Evolutionary conservation across 495 filamentous ascomycete genomes (phyloP).

Genomic region (Darksidea phi): DNA sequence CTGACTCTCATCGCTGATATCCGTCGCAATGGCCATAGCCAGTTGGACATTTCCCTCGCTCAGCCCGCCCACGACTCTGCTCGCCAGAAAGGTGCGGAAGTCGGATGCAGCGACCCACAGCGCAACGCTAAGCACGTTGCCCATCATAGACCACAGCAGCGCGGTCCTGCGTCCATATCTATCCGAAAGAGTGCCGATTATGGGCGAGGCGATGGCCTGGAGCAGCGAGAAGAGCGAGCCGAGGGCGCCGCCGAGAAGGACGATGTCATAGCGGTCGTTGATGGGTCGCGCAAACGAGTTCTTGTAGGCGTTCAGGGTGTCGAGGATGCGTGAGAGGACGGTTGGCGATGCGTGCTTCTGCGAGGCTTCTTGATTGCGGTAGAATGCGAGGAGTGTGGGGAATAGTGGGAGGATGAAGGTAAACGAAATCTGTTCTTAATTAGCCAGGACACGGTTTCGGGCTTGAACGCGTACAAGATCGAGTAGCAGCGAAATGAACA

Average conservation of each 20-base stretch:
- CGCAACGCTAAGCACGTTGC: conserved; percentile 87
- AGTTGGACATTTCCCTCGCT: conserved; percentile 97
- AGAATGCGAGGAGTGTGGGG: conserved; percentile 91
- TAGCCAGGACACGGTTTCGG: conserved; percentile 12
- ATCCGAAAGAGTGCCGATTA: conserved; percentile 88
- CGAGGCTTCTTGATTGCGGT: conserved; percentile 67
- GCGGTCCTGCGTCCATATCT: conserved; percentile 83
- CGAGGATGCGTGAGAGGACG: conserved; percentile 73
- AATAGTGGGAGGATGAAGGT: conserved; percentile 99
- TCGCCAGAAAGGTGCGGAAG: conserved; percentile 93
- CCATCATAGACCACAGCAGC: conserved; percentile 88
- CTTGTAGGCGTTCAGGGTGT: conserved; percentile 91
- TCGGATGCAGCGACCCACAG: conserved; percentile 92
- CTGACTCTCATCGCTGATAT: conserved; percentile 80
- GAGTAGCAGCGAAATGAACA: conserved; percentile 68
- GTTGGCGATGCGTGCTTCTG: conserved; percentile 54
- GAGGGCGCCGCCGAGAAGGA: conserved; percentile 89
- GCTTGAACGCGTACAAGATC: conserved; percentile 57
- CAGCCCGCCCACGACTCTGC: conserved; percentile 84
- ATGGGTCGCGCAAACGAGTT: conserved; percentile 89
- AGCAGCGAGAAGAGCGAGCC: conserved; percentile 91
- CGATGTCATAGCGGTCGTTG: conserved; percentile 94
- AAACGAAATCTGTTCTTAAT: conserved; percentile 64
- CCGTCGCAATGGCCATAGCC: conserved; percentile 93
- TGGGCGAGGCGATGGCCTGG: conserved; percentile 86